Base-by-base conservation (phyloP, 257 asterid genomes). In the Apocynum venetum region DNA sequence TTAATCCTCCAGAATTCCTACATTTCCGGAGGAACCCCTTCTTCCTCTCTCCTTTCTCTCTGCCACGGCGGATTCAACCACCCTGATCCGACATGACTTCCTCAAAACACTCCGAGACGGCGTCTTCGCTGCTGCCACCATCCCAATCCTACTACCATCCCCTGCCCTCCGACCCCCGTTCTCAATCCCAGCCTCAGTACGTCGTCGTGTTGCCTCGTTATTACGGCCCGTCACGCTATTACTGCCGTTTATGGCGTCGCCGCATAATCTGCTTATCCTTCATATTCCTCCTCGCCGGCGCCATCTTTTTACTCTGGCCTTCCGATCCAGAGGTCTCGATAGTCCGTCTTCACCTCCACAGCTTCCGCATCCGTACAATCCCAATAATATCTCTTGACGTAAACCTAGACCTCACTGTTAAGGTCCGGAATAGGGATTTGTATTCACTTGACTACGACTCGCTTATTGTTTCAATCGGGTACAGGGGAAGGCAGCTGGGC, bases 401-500 rank as follows among this genome's bases (percentile, higher is more conserved):
- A 56, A 84, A 95, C 82, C 83, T 96, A 49, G 88, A 89, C 86
- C 83, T 91, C 60, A 88, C 92, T 7, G 79, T 89, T 36, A 87
- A 81, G 81, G 87, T 96, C 52, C 85, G 83, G 73, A 96, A 96
- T 81, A 72, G 44, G 9, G 93, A 93, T 80, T 85, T 96, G 19
- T 96, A 87, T 86, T 87, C 97, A 0, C 15, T 96, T 66, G 80
- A 88, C 65, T 96, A 87, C 68, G 84, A 84, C 36, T 86, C 88
- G 7, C 76, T 93, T 64, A 59, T 76, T 64, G 89, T 90, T 12
- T 82, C 85, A 73, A 78, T 96, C 25, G 88, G 87, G 1, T 96
- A 96, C 86, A 78, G 92, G 77, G 99, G 99, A 67, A 84, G 87
- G 87, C 84, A 71, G 83, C 89, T 96, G 6, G 99, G 98, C 48